These are phyloP conservation scores for Phytophthora hybrid DNA, from an alignment of 352 stramenopile species.

Conservation along the genomic window DNA sequence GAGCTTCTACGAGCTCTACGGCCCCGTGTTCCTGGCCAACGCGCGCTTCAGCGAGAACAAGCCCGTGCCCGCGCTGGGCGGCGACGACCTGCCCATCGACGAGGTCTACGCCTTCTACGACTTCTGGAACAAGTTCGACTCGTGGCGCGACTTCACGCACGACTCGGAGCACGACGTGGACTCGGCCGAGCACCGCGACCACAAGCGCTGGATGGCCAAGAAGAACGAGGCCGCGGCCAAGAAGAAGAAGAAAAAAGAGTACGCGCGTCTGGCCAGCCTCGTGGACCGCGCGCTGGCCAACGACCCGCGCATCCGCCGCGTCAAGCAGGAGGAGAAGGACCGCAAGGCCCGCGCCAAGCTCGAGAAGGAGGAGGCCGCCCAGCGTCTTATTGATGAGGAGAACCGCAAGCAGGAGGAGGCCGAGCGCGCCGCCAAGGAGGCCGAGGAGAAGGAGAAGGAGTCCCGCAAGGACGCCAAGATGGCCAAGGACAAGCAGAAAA, in stretches of 20 bases:
- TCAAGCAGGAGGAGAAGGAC: conserved; percentile 89
- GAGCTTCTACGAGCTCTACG: conserved; percentile 89
- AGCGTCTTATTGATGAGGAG: conserved; percentile 75
- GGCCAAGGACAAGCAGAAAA: conserved; percentile 88
- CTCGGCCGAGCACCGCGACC: conserved; percentile 83
- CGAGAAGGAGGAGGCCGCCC: conserved; percentile 79
- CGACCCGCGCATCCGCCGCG: conserved; percentile 80
- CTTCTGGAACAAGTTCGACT: conserved; percentile 92
- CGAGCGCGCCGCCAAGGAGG: conserved; percentile 52
- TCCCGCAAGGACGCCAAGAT: conserved; percentile 77
- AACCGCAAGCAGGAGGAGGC: conserved; percentile 69
- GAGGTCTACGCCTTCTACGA: conserved; percentile 88
- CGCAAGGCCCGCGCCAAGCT: conserved; percentile 78
- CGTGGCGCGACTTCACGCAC: conserved; percentile 87
- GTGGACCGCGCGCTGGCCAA: conserved; percentile 80
- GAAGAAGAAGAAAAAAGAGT: conserved; percentile 93
- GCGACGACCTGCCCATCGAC: conserved; percentile 68
- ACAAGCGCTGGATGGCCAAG: conserved; percentile 91
- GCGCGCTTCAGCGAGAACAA: conserved; percentile 86
- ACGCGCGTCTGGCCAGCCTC: conserved; percentile 79
- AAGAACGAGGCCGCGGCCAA: conserved; percentile 87
- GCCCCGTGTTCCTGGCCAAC: conserved; percentile 80
- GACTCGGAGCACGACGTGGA: conserved; percentile 89
- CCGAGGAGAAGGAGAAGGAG: conserved; percentile 77
- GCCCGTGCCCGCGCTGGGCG: conserved; percentile 76